Evolutionary conservation across 805 yeast genomes (phyloP), one percentile per base, ranked within the genome.

Genomic region (Cyberlindnera mycetangii): DNA sequence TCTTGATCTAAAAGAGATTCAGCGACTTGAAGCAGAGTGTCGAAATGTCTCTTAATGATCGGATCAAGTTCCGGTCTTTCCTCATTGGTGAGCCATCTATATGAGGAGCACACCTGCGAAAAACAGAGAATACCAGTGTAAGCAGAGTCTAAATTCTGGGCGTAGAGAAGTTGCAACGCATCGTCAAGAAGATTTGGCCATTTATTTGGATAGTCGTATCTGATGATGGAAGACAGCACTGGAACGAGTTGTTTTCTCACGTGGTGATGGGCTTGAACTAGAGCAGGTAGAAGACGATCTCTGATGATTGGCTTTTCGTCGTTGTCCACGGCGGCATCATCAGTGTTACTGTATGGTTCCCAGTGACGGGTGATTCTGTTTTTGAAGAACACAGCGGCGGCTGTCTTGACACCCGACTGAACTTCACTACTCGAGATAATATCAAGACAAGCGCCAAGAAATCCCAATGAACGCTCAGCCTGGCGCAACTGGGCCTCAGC

Each of bases 381-480:
- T 62, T 92, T 92, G 63, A 89, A 78, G 63, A 79, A 88, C 5
- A 92, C 81, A 0, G 93, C 89, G 2, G 95, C 84, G 11, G 95
- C 86, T 39, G 79, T 68, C 53, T 81, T 76, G 39, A 85, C 72
- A 19, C 71, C 76, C 2, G 66, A 64, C 6, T 78, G 69, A 14
- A 75, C 79, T 15, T 74, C 77, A 7, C 66, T 65, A 17, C 78
- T 75, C 15, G 75, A 61, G 16, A 89, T 72, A 41, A 89, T 83
- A 59, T 87, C 92, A 37, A 92, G 68, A 62, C 96, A 86, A 2
- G 92, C 90, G 5, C 85, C 85, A 32, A 88, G 67, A 59, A 90
- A 90, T 5, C 95, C 96, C 1, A 85, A 79, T 3, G 73, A 62
- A 22, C 59, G 55, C 39, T 83, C 78, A 7, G 83, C 79, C 55